Percentiles rank a stretch among this genome's conserved stretches.
Evolutionary conservation across 768 basidiomycete species (phyloP).

Genomic region (Nevesoporus exiguus): DNA sequence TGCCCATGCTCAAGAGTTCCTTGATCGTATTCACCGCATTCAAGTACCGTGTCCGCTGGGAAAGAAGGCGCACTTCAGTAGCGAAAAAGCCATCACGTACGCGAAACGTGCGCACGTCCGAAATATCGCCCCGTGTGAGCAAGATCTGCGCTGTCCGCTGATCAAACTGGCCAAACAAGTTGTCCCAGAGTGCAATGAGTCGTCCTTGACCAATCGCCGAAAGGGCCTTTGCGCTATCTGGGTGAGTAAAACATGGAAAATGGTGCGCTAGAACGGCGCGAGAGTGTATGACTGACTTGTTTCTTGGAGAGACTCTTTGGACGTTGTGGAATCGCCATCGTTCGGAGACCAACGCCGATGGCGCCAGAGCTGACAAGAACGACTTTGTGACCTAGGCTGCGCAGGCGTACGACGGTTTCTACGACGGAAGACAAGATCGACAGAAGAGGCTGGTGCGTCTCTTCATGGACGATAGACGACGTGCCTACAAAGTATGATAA

Average conservation of each 20-base stretch:
- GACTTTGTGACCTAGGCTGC: slow-evolving; percentile 83
- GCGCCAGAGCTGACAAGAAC: slow-evolving; percentile 96
- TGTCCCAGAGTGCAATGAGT: slow-evolving; percentile 95
- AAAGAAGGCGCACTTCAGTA: slow-evolving; percentile 5
- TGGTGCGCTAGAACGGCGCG: neutral
- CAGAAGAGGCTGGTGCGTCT: slow-evolving; percentile 86
- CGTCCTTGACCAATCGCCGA: slow-evolving; percentile 97
- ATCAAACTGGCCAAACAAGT: slow-evolving; percentile 88
- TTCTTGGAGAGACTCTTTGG: slow-evolving; percentile 88
- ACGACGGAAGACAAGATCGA: slow-evolving; percentile 90
- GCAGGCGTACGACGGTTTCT: slow-evolving; percentile 81
- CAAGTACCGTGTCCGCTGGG: slow-evolving; percentile 86
- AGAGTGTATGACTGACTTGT: slow-evolving; percentile 57
- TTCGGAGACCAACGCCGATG: slow-evolving; percentile 91
- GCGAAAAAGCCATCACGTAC: neutral
- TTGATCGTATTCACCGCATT: slow-evolving; percentile 96
- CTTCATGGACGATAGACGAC: slow-evolving; percentile 94
- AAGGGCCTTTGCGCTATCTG: slow-evolving; percentile 61
- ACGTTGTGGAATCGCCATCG: slow-evolving; percentile 78
- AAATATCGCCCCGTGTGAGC: slow-evolving; percentile 92
- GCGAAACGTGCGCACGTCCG: slow-evolving; percentile 62
- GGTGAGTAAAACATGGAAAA: slow-evolving; percentile 13
- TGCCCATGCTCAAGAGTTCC: slow-evolving; percentile 88
- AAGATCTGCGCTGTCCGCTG: slow-evolving; percentile 96
- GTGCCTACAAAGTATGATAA: slow-evolving; percentile 49